A percentile compares a stretch with the other conserved stretches of the same genome.
These are phyloP conservation scores for Trametes punicea DNA, from an alignment of 768 basidiomycete species.

Conservation along the genomic window DNA sequence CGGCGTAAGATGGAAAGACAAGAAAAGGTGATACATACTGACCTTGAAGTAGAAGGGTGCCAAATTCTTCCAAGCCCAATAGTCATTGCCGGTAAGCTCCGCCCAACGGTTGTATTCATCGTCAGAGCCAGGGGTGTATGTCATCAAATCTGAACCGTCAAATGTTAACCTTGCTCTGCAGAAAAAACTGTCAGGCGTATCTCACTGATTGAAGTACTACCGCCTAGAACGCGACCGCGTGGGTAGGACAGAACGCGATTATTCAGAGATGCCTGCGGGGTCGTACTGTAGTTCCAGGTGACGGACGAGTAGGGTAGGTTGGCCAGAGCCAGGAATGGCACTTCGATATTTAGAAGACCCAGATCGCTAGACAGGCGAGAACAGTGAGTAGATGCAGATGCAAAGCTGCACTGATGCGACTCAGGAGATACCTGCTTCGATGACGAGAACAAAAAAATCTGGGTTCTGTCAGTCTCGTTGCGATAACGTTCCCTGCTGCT, in stretches of 20 bases:
- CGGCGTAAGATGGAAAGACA: neutral
- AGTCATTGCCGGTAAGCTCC: slow-evolving; percentile 24
- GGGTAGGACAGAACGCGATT: no score
- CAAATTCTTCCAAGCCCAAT: neutral
- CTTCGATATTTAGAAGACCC: no score
- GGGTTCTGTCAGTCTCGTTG: slow-evolving; percentile 8
- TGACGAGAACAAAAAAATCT: neutral
- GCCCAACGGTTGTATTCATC: slow-evolving; percentile 26
- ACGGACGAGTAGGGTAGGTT: no score
- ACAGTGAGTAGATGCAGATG: no score
- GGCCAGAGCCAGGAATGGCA: no score
- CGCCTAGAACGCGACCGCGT: no score
- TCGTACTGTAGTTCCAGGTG: no score
- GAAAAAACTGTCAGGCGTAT: neutral
- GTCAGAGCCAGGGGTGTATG: neutral
- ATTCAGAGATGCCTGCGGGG: no score
- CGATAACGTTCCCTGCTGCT: slow-evolving; percentile 1
- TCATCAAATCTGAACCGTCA: neutral
- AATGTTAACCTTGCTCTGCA: neutral
- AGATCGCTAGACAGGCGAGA: no score
- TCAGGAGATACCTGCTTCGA: slow-evolving; percentile 10
- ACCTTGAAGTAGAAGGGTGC: slow-evolving; percentile 21
- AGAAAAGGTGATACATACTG: neutral
- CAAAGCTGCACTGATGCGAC: neutral
- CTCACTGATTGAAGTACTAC: neutral